Percentiles rank a stretch among this genome's conserved stretches.
These are phyloP conservation scores for Neonectria hederae DNA, from an alignment of 2,329 filamentous ascomycete species.

Conservation along the genomic window DNA sequence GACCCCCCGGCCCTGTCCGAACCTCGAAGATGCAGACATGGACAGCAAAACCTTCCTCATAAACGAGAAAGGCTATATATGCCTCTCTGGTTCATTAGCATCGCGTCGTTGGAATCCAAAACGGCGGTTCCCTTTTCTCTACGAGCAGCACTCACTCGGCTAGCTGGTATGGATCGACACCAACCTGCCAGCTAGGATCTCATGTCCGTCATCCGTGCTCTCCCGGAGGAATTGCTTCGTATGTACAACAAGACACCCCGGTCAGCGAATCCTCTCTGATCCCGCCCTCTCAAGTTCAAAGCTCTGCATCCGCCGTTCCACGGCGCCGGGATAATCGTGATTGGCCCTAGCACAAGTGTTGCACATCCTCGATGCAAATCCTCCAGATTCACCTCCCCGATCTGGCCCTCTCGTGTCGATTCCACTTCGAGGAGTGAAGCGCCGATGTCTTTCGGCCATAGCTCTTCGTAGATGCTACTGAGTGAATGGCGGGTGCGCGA, in stretches of 20 bases:
- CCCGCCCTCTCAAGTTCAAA: slow-evolving; percentile 4
- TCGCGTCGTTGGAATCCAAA: not conserved
- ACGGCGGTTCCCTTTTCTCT: not conserved
- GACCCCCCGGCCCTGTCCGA: not conserved
- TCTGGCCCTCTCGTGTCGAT: slow-evolving; percentile 5
- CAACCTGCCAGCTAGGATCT: slow-evolving; percentile 7
- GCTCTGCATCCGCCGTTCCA: slow-evolving; percentile 12
- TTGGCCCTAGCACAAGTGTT: slow-evolving; percentile 18
- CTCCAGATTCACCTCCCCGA: slow-evolving; percentile 11
- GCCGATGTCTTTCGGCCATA: not conserved
- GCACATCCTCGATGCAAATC: slow-evolving; percentile 14
- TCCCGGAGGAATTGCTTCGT: slow-evolving; percentile 16
- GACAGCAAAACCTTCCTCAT: not conserved
- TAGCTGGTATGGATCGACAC: slow-evolving; percentile 17
- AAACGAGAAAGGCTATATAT: not conserved
- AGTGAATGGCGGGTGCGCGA: not conserved
- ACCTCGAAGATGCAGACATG: not conserved
- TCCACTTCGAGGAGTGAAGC: not conserved
- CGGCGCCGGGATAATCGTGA: slow-evolving; percentile 16
- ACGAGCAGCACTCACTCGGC: not conserved
- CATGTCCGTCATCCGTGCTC: slow-evolving; percentile 15
- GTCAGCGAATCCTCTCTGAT: not conserved
- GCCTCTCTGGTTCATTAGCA: too few relatives aligned
- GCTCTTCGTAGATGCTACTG: not conserved
- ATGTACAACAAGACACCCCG: slow-evolving; percentile 13